These are phyloP conservation scores for Isabelozyma heimii DNA, from an alignment of 805 yeast genomes.

Conservation along the genomic window DNA sequence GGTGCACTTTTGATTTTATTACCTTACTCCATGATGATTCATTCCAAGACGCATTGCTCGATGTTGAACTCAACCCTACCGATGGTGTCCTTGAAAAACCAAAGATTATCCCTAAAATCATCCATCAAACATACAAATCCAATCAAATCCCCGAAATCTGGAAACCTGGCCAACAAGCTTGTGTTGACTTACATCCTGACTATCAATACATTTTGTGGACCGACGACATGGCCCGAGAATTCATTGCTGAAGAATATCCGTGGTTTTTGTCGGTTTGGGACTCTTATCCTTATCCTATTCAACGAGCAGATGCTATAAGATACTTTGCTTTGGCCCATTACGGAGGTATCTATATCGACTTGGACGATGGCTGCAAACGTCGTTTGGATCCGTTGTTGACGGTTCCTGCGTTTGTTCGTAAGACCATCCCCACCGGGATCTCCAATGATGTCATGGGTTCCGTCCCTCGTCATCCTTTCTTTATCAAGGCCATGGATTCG, in stretches of 20 bases:
- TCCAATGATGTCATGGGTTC: constrained; percentile 93
- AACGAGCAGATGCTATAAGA: constrained; percentile 88
- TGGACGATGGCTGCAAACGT: constrained; percentile 85
- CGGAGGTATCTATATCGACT: constrained; percentile 88
- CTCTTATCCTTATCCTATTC: constrained; percentile 72
- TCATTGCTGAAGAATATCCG: constrained; percentile 74
- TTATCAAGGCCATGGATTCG: constrained; percentile 63
- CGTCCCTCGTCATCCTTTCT: constrained; percentile 84
- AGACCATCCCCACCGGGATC: constrained; percentile 86
- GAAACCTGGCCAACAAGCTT: constrained; percentile 73
- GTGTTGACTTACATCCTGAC: constrained; percentile 80
- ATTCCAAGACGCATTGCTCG: constrained; percentile 58
- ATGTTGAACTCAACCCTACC: constrained; percentile 59
- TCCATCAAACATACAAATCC: constrained; percentile 90
- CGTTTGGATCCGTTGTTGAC: constrained; percentile 76
- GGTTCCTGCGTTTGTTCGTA: constrained; percentile 82
- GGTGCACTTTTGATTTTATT: constrained; percentile 67
- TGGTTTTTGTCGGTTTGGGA: constrained; percentile 86
- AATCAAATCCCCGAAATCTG: constrained; percentile 76
- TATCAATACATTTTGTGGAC: constrained; percentile 90
- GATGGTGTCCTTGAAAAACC: constrained; percentile 43
- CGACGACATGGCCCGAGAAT: constrained; percentile 75
- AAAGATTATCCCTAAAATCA: constrained; percentile 77
- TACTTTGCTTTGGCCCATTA: constrained; percentile 79
- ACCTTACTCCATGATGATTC: constrained; percentile 74